Evolutionary conservation across 1,139 yeast species (phyloP), one percentile per base, ranked within the genome.

Genomic region (Candida labiduridarum): DNA sequence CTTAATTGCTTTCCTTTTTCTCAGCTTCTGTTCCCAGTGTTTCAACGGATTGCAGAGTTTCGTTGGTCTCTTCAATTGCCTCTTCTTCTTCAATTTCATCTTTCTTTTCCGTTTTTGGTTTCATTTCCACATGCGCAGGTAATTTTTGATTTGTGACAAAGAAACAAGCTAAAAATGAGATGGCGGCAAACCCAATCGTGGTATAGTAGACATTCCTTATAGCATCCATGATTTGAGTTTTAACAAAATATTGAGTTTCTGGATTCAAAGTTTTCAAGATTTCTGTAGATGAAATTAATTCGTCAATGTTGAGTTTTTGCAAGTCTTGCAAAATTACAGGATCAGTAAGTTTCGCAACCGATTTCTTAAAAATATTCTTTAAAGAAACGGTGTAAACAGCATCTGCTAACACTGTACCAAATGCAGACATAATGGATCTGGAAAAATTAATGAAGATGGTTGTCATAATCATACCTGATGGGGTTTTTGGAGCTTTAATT

Each of bases 381-480:
- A 70, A 62, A 1, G 75, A 56, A 0, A 74, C 46, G n/a, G 66
- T 58, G 58, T 71, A 73, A 7, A 67, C 68, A 1, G 72, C 66
- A 52, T 72, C 72, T 18, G 73, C 67, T 47, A 74, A 59, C 45
- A 65, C 65, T 10, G 70, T 61, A 12, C 70, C 63, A 33, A 73
- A 36, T 5, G 78, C 73, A 6, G 56, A 53, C 10, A 68, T 67
- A 15, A 73, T 53, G 1, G 70, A 58, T 56, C 78, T 68, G 19
- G 53, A 50, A 52, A 72, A 71, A 53, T 66, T 67, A 29, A 69
- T 38, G 44, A 66, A 65, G 4, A 73, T 61, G 2, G 78, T 72
- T 6, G 75, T 63, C 66, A 72, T 59, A 44, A 75, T 74, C 22
- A 64, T 61, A 12, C 71, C 68, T n/a, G 78, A 78, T 5, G 72